These are phyloP conservation scores for Solanum sitiens DNA, from an alignment of 257 asterid genomes.

Conservation along the genomic window DNA sequence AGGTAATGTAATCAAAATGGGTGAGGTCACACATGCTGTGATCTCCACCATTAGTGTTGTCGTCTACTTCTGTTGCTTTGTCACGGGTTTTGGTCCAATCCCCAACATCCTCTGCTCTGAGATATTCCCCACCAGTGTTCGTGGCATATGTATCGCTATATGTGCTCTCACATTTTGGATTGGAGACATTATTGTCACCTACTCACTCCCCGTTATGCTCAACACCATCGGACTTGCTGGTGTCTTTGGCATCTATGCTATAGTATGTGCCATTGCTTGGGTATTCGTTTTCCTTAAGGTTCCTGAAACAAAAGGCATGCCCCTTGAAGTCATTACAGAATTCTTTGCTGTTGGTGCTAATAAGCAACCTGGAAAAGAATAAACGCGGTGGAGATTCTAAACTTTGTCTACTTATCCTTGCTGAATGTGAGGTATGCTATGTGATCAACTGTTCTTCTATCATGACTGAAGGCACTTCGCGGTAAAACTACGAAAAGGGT, in stretches of 20 bases:
- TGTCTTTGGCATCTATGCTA: slow-evolving; percentile 65
- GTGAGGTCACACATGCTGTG: slow-evolving; percentile 43
- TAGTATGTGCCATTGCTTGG: slow-evolving; percentile 61
- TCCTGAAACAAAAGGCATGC: slow-evolving; percentile 97
- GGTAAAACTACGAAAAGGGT: not conserved
- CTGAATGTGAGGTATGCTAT: not conserved
- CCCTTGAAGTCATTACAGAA: slow-evolving; percentile 86
- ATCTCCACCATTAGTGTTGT: slow-evolving; percentile 75
- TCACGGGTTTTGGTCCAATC: slow-evolving; percentile 89
- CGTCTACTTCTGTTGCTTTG: slow-evolving; percentile 82
- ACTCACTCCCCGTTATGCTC: slow-evolving; percentile 68
- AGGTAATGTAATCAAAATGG: slow-evolving; percentile 52
- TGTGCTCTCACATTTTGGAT: slow-evolving; percentile 89
- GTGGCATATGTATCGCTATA: slow-evolving; percentile 91
- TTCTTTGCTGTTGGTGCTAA: slow-evolving; percentile 83
- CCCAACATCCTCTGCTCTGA: slow-evolving; percentile 97
- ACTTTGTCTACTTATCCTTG: not conserved
- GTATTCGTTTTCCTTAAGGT: slow-evolving; percentile 65
- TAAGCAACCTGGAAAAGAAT: slow-evolving; percentile 23
- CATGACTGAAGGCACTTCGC: not conserved
- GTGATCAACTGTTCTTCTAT: not conserved
- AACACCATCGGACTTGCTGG: slow-evolving; percentile 65
- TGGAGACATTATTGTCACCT: slow-evolving; percentile 75
- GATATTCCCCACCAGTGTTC: slow-evolving; percentile 90
- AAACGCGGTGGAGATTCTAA: not conserved